Percentiles rank a stretch among this genome's conserved stretches.
phyloP scores from a whole-genome alignment of 257 asterid species.

The Solanum pinnatisectum region DNA sequence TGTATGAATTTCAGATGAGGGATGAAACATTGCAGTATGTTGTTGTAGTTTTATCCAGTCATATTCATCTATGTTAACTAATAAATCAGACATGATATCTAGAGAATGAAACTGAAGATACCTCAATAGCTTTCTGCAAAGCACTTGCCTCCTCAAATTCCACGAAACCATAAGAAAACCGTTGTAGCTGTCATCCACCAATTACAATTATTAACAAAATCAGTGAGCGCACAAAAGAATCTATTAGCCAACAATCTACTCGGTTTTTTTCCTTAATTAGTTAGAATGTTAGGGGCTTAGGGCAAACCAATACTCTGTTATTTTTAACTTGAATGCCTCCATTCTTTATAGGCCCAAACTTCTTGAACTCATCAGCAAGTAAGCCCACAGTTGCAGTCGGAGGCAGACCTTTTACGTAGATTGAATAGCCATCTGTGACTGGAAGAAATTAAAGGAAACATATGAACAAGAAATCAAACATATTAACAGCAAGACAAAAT shows the following conservation, averaged over 20 bases:
- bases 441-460: neutral
- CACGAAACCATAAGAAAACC: slow-evolving; percentile 32
- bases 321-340: slow-evolving; percentile 73
- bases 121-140: slow-evolving; percentile 37
- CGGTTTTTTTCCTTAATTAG: neutral
- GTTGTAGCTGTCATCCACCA: slow-evolving; percentile 12
- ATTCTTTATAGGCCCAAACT: slow-evolving; percentile 58
- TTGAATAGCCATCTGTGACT: slow-evolving; percentile 54
- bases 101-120: neutral
- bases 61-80: neutral
- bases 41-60: neutral
- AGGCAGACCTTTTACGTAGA: slow-evolving; percentile 59
- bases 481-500: neutral
- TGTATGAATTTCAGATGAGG: neutral
- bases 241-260: neutral
- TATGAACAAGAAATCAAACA: neutral
- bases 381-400: slow-evolving; percentile 37
- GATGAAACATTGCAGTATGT: neutral
- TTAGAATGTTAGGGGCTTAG: neutral
- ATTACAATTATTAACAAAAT: neutral
- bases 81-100: neutral
- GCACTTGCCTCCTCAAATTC: slow-evolving; percentile 40
- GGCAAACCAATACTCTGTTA: slow-evolving; percentile 32
- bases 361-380: slow-evolving; percentile 50
- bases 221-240: neutral